Conservation (phyloP, 352 stramenopile genomes). For the Phytophthora constricta region DNA sequence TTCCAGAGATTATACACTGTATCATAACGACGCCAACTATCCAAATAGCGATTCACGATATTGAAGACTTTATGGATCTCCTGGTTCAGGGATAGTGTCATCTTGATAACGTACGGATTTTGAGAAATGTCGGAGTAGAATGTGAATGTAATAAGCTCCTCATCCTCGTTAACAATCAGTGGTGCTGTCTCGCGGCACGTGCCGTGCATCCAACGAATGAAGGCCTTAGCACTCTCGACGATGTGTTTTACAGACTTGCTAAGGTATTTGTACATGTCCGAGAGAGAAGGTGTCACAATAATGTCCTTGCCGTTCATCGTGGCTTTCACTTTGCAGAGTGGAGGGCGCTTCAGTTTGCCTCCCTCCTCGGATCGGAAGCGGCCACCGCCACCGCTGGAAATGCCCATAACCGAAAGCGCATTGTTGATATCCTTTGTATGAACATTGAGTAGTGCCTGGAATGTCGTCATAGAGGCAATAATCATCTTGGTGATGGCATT, state of each 20-base stretch:
- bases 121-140: conserved; percentile 97
- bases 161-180: conserved; percentile 91
- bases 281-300: conserved; percentile 93
- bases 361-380: conserved; percentile 54
- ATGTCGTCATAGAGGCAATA: conserved; percentile 94
- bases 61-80: conserved; percentile 95
- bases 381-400: conserved; percentile 24
- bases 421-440: conserved; percentile 87
- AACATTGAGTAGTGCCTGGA: conserved; percentile 92
- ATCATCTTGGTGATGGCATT: conserved; percentile 98
- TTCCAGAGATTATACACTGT: conserved; percentile 96
- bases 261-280: conserved; percentile 96
- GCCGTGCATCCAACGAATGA: conserved; percentile 96
- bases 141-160: conserved; percentile 94
- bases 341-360: conserved; percentile 81
- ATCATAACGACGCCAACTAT: conserved; percentile 94
- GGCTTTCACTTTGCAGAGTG: conserved; percentile 94
- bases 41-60: conserved; percentile 94
- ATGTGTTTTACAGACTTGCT: conserved; percentile 95
- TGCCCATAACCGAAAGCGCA: conserved; percentile 48
- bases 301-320: conserved; percentile 96
- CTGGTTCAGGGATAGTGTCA: conserved; percentile 93
- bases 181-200: conserved; percentile 93
- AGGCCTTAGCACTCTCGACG: conserved; percentile 93
- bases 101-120: conserved; percentile 96